A percentile compares a stretch with the other conserved stretches of the same genome.
Conservation (phyloP, 75 land plant genomes). For the Selaginella moellendorffii region DNA sequence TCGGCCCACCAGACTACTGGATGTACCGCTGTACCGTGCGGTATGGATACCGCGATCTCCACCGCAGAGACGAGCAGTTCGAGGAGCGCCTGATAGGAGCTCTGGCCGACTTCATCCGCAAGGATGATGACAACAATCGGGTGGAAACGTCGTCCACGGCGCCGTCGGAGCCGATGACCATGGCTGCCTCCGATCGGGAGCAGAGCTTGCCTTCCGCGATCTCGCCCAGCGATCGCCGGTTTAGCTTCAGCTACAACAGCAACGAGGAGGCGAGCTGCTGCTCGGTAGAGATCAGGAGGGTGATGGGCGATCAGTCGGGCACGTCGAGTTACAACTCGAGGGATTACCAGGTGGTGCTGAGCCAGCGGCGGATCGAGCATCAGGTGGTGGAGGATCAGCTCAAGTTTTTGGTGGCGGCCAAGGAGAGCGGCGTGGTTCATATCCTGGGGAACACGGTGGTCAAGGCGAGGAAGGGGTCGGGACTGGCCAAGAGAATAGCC, state of each 20-base stretch:
- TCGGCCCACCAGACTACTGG: conserved; percentile 1
- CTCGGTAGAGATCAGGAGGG: too few species aligned
- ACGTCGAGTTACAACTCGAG: not conserved
- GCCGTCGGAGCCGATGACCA: too few species aligned
- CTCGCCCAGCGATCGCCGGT: too few species aligned
- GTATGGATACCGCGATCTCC: not conserved
- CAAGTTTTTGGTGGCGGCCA: conserved; percentile 5
- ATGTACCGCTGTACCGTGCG: not conserved
- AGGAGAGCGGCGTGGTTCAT: conserved; percentile 41
- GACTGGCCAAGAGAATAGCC: conserved; percentile 30
- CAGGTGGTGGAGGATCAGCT: conserved; percentile 8
- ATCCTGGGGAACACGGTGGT: conserved; percentile 47
- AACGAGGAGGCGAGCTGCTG: too few species aligned
- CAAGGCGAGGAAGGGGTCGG: conserved; percentile 29
- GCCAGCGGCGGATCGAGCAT: not conserved
- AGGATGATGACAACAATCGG: too few species aligned
- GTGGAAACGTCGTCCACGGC: too few species aligned
- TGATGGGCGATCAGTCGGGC: not conserved
- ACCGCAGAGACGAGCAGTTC: not conserved
- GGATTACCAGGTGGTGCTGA: not conserved
- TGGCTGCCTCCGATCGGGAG: too few species aligned
- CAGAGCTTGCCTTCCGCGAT: not conserved
- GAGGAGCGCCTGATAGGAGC: not conserved
- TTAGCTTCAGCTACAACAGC: too few species aligned
- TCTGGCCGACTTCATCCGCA: not conserved